Base-by-base conservation (phyloP, 1,284 basidiomycete species). In the Cryptococcus hybrid region DNA sequence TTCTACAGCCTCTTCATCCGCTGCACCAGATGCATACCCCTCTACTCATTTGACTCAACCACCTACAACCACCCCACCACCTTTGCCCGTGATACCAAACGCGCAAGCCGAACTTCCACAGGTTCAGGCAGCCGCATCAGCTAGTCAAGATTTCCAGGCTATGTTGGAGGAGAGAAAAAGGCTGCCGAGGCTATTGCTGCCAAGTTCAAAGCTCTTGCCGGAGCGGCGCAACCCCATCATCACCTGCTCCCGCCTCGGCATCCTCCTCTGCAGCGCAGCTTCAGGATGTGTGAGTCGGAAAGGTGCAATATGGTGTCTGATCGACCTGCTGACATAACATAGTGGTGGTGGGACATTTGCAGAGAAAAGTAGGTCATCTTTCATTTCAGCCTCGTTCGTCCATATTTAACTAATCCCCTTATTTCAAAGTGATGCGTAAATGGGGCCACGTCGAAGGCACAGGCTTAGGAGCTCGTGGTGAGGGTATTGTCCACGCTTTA, bases 361-460 rank as follows among this genome's bases (percentile, higher is more conserved):
- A 6, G 74, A 76, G 56, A 69, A 71, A 52, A 74, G 75, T 76
- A 38, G 64, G 74, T 63, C 35, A 7, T 15, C n/a, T n/a, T 37
- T n/a, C 6, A 30, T 42, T 24, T 7, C 5, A 92, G 67, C 89
- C 88, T 15, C 85, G 86, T 11, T 85, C 88, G 24, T 11, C 1
- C 34, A 73, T 90, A 30, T 30, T 4, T 30, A 59, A 92, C 92
- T 90, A 87, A 89, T 5, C 30, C 4, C 12, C 12, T 47, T 38
- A 11, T 49, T 39, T 13, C 39, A 6, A 56, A 76, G 76, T 77
- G 71, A 73, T 78, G 71, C 69, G 70, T 34, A 94, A 92, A 78
- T 95, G 89, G 89, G 93, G 93, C 0, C 92, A 96, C 76, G 89
- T 89, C 70, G 88, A 92, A 70, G 93, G 93, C 1, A 87, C 92